Evolutionary conservation across 1,284 basidiomycete genomes (phyloP), one percentile per base, ranked within the genome.

Genomic region (Malassezia equina): DNA sequence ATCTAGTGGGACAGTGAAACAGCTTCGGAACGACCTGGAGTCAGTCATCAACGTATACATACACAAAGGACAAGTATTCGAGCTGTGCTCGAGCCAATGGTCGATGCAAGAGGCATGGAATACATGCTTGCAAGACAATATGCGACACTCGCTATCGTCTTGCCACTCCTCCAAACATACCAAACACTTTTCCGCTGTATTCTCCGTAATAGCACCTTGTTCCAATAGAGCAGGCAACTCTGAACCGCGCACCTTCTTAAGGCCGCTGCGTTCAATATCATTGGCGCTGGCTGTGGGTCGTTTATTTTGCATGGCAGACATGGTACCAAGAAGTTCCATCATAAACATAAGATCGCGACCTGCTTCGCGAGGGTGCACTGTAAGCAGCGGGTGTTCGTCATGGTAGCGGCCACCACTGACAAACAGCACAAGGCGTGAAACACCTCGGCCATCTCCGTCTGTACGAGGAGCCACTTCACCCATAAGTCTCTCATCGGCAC

Each of bases 161-260:
- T 66, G 53, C 69, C 69, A 72, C 8, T 71, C 68, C 41, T 70
- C 69, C 21, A 70, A 57, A 41, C 69, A 72, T 21, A 72, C 65
- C 32, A 69, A 51, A 40, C 69, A 72, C 40, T 65, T 65, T 48
- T 71, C 69, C 2, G 51, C 46, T 47, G 67, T 71, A 42, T 69
- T 70, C 28, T 72, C 69, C n/a, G 61, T 66, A 33, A 71, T 57
- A 28, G 61, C 52, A 32, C 64, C 65, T 9, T 55, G 33, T 7
- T n/a, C 29, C 19, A 55, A 47, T 51, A 64, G 36, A 19, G 15
- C 39, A 1, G 60, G 50, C 9, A 72, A 57, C 40, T 67, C 57
- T 6, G 39, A 41, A 0, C 63, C 68, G 24, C 51, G 45, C 43
- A 68, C 53, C 55, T 55, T 60, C 29, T 32, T 11, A 43, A 70